Evolutionary conservation across 768 basidiomycete species (phyloP).

Genomic region (Saitozyma sp.): DNA sequence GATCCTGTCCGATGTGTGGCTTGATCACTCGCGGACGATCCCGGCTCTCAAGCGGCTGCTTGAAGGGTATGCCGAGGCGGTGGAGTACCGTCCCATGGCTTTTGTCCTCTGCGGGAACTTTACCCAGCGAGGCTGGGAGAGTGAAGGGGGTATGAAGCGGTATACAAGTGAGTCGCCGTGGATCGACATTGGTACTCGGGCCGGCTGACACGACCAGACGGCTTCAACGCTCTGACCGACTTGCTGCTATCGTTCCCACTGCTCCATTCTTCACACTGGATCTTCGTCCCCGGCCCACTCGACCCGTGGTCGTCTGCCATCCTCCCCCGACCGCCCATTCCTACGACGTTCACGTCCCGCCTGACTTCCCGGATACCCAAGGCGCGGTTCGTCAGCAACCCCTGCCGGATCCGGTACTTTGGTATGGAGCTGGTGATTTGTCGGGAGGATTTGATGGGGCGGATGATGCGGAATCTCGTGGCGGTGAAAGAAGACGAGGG

Average conservation of each 20-base stretch:
- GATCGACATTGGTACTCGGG: neutral
- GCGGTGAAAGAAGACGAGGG: conserved; percentile 79
- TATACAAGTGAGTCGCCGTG: conserved; percentile 71
- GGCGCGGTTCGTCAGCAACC: conserved; percentile 81
- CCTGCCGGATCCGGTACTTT: conserved; percentile 91
- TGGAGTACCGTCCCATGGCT: conserved; percentile 84
- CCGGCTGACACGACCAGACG: conserved; percentile 24
- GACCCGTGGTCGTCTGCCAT: conserved; percentile 78
- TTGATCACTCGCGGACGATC: conserved; percentile 83
- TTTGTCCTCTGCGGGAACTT: conserved; percentile 96
- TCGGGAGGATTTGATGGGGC: conserved; percentile 87
- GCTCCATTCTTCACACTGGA: conserved; percentile 76
- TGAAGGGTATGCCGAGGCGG: conserved; percentile 68
- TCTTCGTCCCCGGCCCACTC: conserved; percentile 90
- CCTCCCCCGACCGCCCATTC: conserved; percentile 76
- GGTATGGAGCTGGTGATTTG: conserved; percentile 93
- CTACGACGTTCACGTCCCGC: conserved; percentile 70
- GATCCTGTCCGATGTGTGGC: conserved; percentile 92
- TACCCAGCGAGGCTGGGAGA: conserved; percentile 76
- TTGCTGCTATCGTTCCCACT: conserved; percentile 82
- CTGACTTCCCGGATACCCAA: conserved; percentile 74
- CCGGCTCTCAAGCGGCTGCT: conserved; percentile 79
- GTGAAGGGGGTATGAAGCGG: conserved; percentile 68
- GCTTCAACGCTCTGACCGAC: conserved; percentile 79
- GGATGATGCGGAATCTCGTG: conserved; percentile 88